Evolutionary conservation across 257 asterid genomes (phyloP).

Genomic region (Cynanchum wilfordii): DNA sequence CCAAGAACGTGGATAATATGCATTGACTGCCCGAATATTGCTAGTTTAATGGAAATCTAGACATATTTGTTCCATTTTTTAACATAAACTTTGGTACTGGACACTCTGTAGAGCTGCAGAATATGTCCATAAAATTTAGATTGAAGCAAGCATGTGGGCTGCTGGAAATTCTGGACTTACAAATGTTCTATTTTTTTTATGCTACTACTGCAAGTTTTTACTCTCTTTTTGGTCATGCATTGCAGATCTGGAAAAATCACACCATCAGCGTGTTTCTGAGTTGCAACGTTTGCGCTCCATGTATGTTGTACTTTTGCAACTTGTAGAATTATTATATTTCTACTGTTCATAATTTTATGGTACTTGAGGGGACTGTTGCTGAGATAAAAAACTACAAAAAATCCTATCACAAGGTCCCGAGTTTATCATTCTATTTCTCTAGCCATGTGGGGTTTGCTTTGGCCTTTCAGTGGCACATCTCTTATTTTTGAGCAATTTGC

Average conservation of each 20-base stretch:
- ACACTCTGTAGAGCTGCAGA: not conserved
- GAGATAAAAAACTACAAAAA: not conserved
- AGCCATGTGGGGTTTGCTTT: not conserved
- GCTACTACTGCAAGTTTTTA: constrained; percentile 16
- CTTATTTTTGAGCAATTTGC: not conserved
- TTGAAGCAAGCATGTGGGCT: not conserved
- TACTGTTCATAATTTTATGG: not conserved
- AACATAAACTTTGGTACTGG: not conserved
- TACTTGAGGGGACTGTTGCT: not conserved
- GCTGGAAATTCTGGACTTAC: not conserved
- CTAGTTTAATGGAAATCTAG: not conserved
- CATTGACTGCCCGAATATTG: not conserved
- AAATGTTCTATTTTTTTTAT: constrained; percentile 1
- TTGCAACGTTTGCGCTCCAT: constrained; percentile 92
- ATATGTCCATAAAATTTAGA: not conserved
- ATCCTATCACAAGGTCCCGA: not conserved
- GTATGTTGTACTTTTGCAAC: constrained; percentile 39
- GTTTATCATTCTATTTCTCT: not conserved
- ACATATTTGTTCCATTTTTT: not conserved
- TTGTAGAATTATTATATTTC: not conserved
- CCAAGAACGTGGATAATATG: not conserved
- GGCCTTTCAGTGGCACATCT: not conserved
- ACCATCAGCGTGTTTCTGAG: constrained; percentile 93
- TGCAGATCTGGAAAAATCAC: constrained; percentile 72
- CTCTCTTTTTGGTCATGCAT: constrained; percentile 24